A percentile compares a stretch with the other conserved stretches of the same genome.
phyloP scores from a whole-genome alignment of 495 filamentous ascomycete genomes.

The Clavariopsis aquatica region DNA sequence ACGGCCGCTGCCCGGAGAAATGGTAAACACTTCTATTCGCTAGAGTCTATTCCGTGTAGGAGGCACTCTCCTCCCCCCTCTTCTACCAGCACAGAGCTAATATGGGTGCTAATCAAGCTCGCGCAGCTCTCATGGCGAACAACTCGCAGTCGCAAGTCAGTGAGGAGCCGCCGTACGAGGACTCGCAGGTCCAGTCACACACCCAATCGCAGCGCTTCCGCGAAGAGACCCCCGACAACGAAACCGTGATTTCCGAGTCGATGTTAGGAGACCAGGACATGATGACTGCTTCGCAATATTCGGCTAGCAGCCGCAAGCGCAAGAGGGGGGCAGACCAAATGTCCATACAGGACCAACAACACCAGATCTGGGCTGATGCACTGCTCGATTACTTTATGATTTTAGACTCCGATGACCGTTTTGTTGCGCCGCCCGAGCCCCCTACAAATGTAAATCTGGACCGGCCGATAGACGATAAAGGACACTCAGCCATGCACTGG shows the following conservation, averaged over 20 bases:
- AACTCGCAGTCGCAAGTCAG: slow-evolving; percentile 47
- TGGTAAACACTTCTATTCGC: slow-evolving; percentile 29
- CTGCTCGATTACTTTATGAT: slow-evolving; percentile 94
- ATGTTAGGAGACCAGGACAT: slow-evolving; percentile 80
- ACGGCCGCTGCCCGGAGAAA: slow-evolving; percentile 29
- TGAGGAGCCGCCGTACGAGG: slow-evolving; percentile 59
- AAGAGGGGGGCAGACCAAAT: slow-evolving; percentile 65
- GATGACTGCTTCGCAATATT: slow-evolving; percentile 65
- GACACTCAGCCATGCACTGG: slow-evolving; percentile 92
- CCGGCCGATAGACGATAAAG: slow-evolving; percentile 82
- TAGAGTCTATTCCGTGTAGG: slow-evolving; percentile 29
- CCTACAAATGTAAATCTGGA: slow-evolving; percentile 83
- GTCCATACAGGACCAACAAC: slow-evolving; percentile 72
- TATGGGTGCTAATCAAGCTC: background rate
- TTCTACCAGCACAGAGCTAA: slow-evolving; percentile 9
- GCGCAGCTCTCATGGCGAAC: slow-evolving; percentile 10
- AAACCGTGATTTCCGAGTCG: slow-evolving; percentile 75
- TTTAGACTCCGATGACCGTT: slow-evolving; percentile 66
- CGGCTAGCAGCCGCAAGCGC: slow-evolving; percentile 71
- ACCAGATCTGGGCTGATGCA: slow-evolving; percentile 86
- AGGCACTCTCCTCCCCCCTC: slow-evolving; percentile 12
- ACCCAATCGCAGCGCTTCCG: slow-evolving; percentile 61
- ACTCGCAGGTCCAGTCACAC: slow-evolving; percentile 20
- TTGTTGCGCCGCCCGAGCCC: slow-evolving; percentile 70
- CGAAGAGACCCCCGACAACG: slow-evolving; percentile 79